These are phyloP conservation scores for Yamadazyma pseudoaaseri DNA, from an alignment of 1,139 yeast genomes.

Conservation along the genomic window DNA sequence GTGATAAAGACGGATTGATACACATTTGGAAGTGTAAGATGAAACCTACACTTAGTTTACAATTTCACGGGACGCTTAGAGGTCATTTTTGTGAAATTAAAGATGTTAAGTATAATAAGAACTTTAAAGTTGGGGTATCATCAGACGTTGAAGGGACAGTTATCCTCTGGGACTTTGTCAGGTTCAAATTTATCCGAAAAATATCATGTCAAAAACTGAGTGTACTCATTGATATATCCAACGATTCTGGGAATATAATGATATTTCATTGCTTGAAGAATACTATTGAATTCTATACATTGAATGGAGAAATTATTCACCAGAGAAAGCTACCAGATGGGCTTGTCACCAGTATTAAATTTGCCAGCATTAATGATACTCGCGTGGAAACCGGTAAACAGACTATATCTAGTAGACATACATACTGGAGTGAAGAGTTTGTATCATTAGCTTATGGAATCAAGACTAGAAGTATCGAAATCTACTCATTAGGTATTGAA, in stretches of 20 bases:
- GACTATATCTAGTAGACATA: slow-evolving; percentile 26
- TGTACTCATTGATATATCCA: slow-evolving; percentile 46
- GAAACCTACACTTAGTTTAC: slow-evolving; percentile 30
- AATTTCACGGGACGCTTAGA: slow-evolving; percentile 46
- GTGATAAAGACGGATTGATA: slow-evolving; percentile 54
- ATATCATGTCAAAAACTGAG: slow-evolving; percentile 20
- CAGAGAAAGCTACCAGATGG: slow-evolving; percentile 17
- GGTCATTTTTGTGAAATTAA: slow-evolving; percentile 51
- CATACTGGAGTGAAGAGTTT: slow-evolving; percentile 40
- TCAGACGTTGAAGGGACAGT: slow-evolving; percentile 51
- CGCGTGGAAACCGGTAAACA: slow-evolving; percentile 25
- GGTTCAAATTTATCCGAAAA: slow-evolving; percentile 48
- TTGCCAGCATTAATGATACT: slow-evolving; percentile 33
- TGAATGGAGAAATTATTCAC: slow-evolving; percentile 53
- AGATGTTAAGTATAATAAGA: slow-evolving; percentile 44
- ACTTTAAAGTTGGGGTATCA: slow-evolving; percentile 52
- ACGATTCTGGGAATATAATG: slow-evolving; percentile 55
- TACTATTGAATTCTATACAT: slow-evolving; percentile 39
- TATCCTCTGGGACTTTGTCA: slow-evolving; percentile 58
- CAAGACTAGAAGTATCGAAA: slow-evolving; percentile 18
- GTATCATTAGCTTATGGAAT: slow-evolving; percentile 21
- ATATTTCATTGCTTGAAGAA: slow-evolving; percentile 23
- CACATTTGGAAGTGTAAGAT: slow-evolving; percentile 50
- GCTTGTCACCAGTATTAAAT: slow-evolving; percentile 22
- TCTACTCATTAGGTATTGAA: slow-evolving; percentile 26